Evolutionary conservation across 73 alveolate genomes (phyloP).

Genomic region (Loxodes magnus): DNA sequence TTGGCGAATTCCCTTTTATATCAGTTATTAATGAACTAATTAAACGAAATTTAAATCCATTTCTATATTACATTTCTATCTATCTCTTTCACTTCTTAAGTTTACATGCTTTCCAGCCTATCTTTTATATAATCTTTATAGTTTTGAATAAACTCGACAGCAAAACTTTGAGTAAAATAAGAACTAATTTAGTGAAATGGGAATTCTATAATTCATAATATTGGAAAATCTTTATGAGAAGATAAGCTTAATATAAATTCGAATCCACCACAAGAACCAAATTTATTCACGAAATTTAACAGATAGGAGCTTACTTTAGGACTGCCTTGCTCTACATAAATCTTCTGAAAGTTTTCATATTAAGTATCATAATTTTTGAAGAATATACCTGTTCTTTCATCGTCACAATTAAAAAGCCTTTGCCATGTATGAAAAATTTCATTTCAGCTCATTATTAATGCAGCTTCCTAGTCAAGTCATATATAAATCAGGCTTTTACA

Average conservation of each 20-base stretch:
- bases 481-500: conserved; percentile 31
- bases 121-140: conserved; percentile 14
- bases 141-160: conserved; percentile 5
- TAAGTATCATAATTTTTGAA: conserved; percentile 9
- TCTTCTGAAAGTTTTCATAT: conserved; percentile 3
- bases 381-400: conserved; percentile 34
- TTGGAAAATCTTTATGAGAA: conserved; percentile 7
- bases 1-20: conserved; percentile 7
- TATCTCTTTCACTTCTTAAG: conserved; percentile 38
- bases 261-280: conserved; percentile 15
- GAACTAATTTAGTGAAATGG: not conserved
- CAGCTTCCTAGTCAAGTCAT: conserved; percentile 36
- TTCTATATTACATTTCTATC: conserved; percentile 30
- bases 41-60: not conserved
- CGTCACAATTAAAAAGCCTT: conserved; percentile 42
- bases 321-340: not conserved
- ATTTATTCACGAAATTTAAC: not conserved
- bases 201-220: conserved; percentile 2
- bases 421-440: conserved; percentile 32
- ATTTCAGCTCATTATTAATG: conserved; percentile 36
- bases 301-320: not conserved
- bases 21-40: conserved; percentile 8
- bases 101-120: conserved; percentile 30
- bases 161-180: conserved; percentile 1
- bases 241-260: conserved; percentile 18